Evolutionary conservation across 2,329 filamentous ascomycete genomes (phyloP), one percentile per base, ranked within the genome.

Genomic region (Monascus ruber): DNA sequence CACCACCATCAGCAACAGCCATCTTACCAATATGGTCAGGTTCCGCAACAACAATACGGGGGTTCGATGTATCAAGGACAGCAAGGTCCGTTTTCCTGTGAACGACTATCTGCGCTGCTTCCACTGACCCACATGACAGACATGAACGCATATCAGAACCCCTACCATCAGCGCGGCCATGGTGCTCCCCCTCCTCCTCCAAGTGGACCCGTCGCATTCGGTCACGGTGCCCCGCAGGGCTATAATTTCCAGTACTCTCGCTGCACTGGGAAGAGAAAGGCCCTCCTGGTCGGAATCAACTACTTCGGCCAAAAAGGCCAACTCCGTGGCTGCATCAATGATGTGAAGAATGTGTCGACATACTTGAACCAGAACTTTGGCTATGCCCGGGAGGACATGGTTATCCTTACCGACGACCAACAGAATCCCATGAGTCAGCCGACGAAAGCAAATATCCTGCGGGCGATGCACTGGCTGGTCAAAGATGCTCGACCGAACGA

Each of bases 351-450:
- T 68, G 94, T 96, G 86, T 94, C 87, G 24, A 74, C 76, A 36
- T 96, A 94, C 58, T 70, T 96, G 42, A 85, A 85, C 47, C 79
- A 88, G 62, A 80, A 86, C 56, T 95, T 93, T 61, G 84, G 84
- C 26, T 96, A 96, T 63, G 87, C 86, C 65, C 73, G 87, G 42
- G 89, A 95, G 63, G 88, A 96, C 57, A 96, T 96, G 89, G 89
- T 96, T 17, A 81, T 91, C 45, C 73, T 96, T 59, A 95, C 89
- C 31, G 89, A 96, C 58, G 89, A 96, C 59, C 88, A 95, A 67
- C 86, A 94, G 60, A 94, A 94, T 53, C 85, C 86, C 25, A 94
- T 95, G 84, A 94, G 86, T 64, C 86, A 94, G 66, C 89, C 89
- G 6, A 94, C 87, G 4, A 95, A 95, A 63, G 83, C 85, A 50